Evolutionary conservation across 257 asterid genomes (phyloP), one percentile per base, ranked within the genome.

Genomic region (Solanum pinnatisectum): DNA sequence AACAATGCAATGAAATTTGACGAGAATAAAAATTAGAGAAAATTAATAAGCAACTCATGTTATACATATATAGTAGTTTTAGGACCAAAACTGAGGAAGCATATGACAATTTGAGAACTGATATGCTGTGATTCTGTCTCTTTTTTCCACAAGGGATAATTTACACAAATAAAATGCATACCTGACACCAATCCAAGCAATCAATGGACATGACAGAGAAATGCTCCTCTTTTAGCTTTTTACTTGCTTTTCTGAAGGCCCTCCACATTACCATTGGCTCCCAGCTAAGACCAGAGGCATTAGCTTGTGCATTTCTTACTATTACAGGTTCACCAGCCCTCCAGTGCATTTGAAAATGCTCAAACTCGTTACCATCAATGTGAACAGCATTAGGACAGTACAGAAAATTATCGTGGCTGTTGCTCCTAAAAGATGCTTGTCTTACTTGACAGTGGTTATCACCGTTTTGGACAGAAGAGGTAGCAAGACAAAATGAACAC

Each of bases 151-250:
- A 49, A 49, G 68, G 46, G 8, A 9, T 30, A 46, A 82, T 30
- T 49, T 52, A 85, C 42, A 77, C 52, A 86, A 72, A 84, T 86
- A 78, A 85, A 89, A 67, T 22, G 23, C 86, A 40, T 92, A 95
- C 98, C 98, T 95, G 94, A 46, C 95, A 93, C 98, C 95, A 94
- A 87, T 95, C 96, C 91, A 93, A 91, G 94, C 98, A 95, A 91
- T 95, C 97, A 84, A 95, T 92, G 77, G 98, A 96, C 88, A 94
- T 94, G 84, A 95, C 98, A 49, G 84, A 87, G 87, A 70, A 92
- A 72, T 88, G 71, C 49, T 93, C 96, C 40, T 92, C 93, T 32
- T 91, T 91, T 77, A 94, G 65, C 86, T 91, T 94, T 90, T 87
- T 93, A 84, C 92, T 93, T 16, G 95, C 98, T 44, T 42, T 90